Base-by-base conservation (phyloP, 1,139 yeast species). In the Meyerozyma guilliermondii region DNA sequence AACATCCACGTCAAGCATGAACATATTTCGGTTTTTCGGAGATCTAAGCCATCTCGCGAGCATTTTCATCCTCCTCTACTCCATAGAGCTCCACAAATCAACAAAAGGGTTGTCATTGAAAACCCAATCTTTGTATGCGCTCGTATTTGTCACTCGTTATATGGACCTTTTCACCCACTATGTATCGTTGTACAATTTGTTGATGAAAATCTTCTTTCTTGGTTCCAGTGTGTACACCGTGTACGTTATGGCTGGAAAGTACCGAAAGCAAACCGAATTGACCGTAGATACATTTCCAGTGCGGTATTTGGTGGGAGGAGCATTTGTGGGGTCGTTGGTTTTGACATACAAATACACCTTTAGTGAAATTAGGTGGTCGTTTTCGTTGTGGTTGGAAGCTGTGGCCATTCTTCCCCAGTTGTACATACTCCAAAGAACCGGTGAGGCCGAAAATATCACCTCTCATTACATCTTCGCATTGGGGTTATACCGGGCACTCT, bases 391-490 rank as follows among this genome's bases (percentile, higher is more conserved):
- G 95, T 74, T 92, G 43, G 98, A 92, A 64, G 78, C 92, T 38
- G 87, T 87, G 39, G 95, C 96, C 14, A 88, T 92, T 44, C 66
- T 92, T 46, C 98, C 98, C 4, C 98, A 92, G 65, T 71, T 92
- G 59, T 89, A 83, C 63, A 80, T 92, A 77, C 73, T 92, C 47
- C 96, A 91, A 59, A 83, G 87, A 52, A 82, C 94, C 2, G 97
- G 97, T 13, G 86, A 86, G 56, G 94, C 97, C 1, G 87, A 86
- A 61, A 78, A 86, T 48, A 71, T 92, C 56, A 92, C 98, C 13
- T 78, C 86, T 41, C 97, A 92, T 63, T 92, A 92, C 63, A 87
- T 92, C 50, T 89, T 91, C 63, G 96, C 98, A 2, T 71, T 92
- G 59, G 98, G 98, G 13, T 52, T 84, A 7, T 92, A 92, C 70